Base-by-base conservation (phyloP, 192 early-diverging fungal genomes). In the Entomortierella beljakovae region DNA sequence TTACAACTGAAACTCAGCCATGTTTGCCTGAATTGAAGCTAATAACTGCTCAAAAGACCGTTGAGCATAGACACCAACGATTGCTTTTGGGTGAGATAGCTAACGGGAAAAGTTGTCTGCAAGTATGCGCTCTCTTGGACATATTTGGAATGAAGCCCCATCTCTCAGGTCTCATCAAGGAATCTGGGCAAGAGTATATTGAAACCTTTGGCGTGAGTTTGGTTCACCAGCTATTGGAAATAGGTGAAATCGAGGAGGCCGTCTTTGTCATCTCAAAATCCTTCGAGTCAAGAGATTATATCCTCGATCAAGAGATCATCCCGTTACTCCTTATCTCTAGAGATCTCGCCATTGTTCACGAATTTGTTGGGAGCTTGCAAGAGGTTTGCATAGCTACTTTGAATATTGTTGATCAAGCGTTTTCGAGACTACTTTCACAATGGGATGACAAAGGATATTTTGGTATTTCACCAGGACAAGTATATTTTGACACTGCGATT, bases 71-170 rank as follows among this genome's bases (percentile, higher is more conserved):
- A 35, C 56, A 58, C 38, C 56, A 35, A 38, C 8, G 16, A 0
- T 15, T 58, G 32, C 56, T 58, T 13, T 7, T 58, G 35, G 38
- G 23, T 8, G 56, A 58, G 25, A 58, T 58, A 5, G 56, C 31
- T 9, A 16, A 32, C 18, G 6, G 34, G 11, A 58, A 58, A 34
- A 58, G 33, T n/a, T 5, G 18, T 1, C 11, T 58, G 16, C 56
- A 10, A 18, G 56, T 58, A 9, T 58, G 22, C 38, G 56, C 33
- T 26, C 16, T 34, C 32, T 16, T 58, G 20, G 33, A 58, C 11
- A 22, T 46, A 6, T 46, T 46, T 26, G 40, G 31, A 3, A 46
- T 61, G 59, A 6, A n/a, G 29, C 40, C 23, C 4, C 13, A 26
- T 9, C 51, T 29, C 3, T 29, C 51, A 4, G 28, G 9, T 29